These are phyloP conservation scores for Yamadazyma tumulicola DNA, from an alignment of 805 yeast genomes.

Conservation along the genomic window DNA sequence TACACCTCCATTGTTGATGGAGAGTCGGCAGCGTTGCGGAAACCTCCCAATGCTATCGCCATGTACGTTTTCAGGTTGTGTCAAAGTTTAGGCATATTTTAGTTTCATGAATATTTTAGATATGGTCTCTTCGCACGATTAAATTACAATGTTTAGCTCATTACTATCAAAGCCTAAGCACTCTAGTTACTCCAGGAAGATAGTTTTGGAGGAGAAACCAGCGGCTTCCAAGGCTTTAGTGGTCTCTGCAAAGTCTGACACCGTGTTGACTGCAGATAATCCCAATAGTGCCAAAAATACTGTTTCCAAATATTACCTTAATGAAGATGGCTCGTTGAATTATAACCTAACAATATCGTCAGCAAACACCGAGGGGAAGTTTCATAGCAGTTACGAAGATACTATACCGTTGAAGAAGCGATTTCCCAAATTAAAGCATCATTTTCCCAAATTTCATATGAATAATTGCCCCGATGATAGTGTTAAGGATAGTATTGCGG, in stretches of 20 bases:
- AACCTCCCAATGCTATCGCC: not conserved
- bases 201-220: conserved; percentile 3
- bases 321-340: conserved; percentile 25
- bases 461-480: conserved; percentile 42
- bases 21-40: conserved; percentile 1
- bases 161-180: conserved; percentile 32
- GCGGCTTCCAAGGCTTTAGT: conserved; percentile 3
- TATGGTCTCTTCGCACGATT: not conserved
- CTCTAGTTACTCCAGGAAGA: conserved; percentile 14
- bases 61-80: conserved; percentile 1
- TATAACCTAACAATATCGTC: conserved; percentile 21
- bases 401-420: conserved; percentile 55
- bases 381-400: conserved; percentile 50
- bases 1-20: conserved; percentile 1
- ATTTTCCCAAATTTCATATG: conserved; percentile 37
- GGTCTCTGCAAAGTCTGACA: not conserved
- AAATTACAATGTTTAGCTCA: conserved; percentile 30
- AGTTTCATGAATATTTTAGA: not conserved
- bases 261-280: not conserved
- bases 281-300: not conserved
- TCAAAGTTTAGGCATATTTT: conserved; percentile 7
- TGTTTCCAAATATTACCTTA: conserved; percentile 20
- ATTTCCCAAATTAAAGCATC: conserved; percentile 36
- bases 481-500: conserved; percentile 43
- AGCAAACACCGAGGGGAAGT: conserved; percentile 17